These are phyloP conservation scores for Pyricularia pennisetigena DNA, from an alignment of 2,329 filamentous ascomycete genomes.

Conservation along the genomic window DNA sequence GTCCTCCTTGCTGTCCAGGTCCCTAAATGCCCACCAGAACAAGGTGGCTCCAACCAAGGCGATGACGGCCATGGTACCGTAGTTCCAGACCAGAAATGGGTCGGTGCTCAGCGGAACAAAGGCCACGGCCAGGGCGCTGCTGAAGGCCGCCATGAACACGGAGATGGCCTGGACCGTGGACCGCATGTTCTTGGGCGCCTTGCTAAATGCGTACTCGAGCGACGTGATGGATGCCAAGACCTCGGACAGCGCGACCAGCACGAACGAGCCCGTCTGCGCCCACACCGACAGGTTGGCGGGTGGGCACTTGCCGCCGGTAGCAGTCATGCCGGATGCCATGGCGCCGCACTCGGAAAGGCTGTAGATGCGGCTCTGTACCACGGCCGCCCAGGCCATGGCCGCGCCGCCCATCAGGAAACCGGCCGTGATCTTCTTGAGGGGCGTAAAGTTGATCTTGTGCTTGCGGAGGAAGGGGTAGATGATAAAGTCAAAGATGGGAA, in stretches of 20 bases:
- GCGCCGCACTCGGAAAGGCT: slow-evolving; percentile 48
- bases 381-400: slow-evolving; percentile 48
- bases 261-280: slow-evolving; percentile 42
- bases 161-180: slow-evolving; percentile 63
- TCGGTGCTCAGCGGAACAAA: slow-evolving; percentile 52
- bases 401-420: slow-evolving; percentile 58
- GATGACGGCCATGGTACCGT: slow-evolving; percentile 51
- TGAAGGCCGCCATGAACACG: slow-evolving; percentile 62
- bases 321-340: slow-evolving; percentile 23
- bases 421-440: slow-evolving; percentile 64
- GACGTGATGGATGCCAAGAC: slow-evolving; percentile 48
- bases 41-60: slow-evolving; percentile 49
- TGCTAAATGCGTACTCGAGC: slow-evolving; percentile 71
- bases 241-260: slow-evolving; percentile 41
- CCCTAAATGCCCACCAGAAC: slow-evolving; percentile 60
- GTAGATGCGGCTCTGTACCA: slow-evolving; percentile 57
- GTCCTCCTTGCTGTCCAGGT: slow-evolving; percentile 60
- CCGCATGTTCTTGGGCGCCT: slow-evolving; percentile 72
- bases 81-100: slow-evolving; percentile 64
- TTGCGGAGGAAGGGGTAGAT: slow-evolving; percentile 61
- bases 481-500: slow-evolving; percentile 59
- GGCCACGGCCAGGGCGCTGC: slow-evolving; percentile 60
- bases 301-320: slow-evolving; percentile 34
- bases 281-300: slow-evolving; percentile 56
- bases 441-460: slow-evolving; percentile 55